These are phyloP conservation scores for Haberlea rhodopensis DNA, from an alignment of 257 asterid genomes.

Conservation along the genomic window DNA sequence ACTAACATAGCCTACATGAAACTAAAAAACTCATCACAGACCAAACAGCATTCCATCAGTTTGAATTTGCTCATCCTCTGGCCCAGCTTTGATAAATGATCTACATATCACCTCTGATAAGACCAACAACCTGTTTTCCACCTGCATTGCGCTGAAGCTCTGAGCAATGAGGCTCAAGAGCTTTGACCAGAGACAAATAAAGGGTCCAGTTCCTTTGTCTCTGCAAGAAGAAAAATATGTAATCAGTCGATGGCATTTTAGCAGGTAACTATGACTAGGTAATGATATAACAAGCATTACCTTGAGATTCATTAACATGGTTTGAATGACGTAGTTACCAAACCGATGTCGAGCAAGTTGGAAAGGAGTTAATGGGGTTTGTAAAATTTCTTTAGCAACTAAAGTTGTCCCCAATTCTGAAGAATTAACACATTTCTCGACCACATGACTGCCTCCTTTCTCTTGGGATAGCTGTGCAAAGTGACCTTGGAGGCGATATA, in stretches of 20 bases:
- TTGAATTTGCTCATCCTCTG: background rate
- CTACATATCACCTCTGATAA: background rate
- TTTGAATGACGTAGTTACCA: slow-evolving; percentile 54
- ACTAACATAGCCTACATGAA: background rate
- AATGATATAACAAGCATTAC: slow-evolving; percentile 11
- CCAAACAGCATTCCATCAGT: background rate
- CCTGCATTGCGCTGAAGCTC: background rate
- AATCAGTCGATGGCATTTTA: background rate
- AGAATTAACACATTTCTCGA: slow-evolving; percentile 40
- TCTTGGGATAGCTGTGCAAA: slow-evolving; percentile 26
- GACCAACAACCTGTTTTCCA: background rate
- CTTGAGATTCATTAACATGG: slow-evolving; percentile 31
- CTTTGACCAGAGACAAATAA: background rate
- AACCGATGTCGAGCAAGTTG: slow-evolving; percentile 31
- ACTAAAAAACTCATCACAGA: background rate
- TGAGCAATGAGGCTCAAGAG: slow-evolving; percentile 7
- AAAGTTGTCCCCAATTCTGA: background rate
- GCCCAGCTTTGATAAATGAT: background rate
- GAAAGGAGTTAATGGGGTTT: background rate
- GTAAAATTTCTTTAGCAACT: slow-evolving; percentile 30
- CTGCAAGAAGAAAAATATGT: background rate
- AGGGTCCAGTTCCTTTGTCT: background rate
- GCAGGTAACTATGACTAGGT: background rate
- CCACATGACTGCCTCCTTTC: slow-evolving; percentile 37
- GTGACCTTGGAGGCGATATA: slow-evolving; percentile 5